Evolutionary conservation across 2,329 filamentous ascomycete genomes (phyloP), one percentile per base, ranked within the genome.

Genomic region (Hymenoscyphus fructigenus): DNA sequence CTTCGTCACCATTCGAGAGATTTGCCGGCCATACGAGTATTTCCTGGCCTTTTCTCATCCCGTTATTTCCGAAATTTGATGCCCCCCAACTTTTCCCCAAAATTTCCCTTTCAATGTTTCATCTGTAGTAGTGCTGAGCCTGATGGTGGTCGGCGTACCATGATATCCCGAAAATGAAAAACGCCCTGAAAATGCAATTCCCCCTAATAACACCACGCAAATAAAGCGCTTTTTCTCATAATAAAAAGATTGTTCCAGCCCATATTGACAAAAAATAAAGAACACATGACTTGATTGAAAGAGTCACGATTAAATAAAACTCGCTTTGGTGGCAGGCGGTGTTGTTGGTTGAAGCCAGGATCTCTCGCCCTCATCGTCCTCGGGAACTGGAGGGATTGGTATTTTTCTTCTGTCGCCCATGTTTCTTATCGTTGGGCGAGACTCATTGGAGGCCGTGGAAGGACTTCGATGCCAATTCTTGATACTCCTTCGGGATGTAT

Each of bases 401-500:
- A 61, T 50, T 32, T n/a, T 63, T 29, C 26, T 14, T 34, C 26
- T 28, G 15, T 55, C 55, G 41, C 34, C 47, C 32, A 44, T 44
- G 44, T 64, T 57, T 57, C 57, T 57, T 41, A 57, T 47, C 10
- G 60, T 47, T 23, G 60, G 53, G 29, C 23, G n/a, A 6, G 38
- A 32, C 32, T 41, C 32, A 20, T 17, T 26, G 23, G 60, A 57
- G 15, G 53, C 36, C 17, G 15, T 59, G 2, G 58, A 60, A 5
- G 58, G 38, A 3, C 47, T 41, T 34, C 62, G 41, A n/a, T 36
- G 28, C 57, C 62, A 60, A 17, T 57, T 57, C 47, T 64, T 60
- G 41, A 64, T 50, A 58, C 62, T 64, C 17, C 58, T 36, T 47
- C 62, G 23, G 23, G 62, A 64, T 34, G 62, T 64, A 57, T 64